Percentiles rank a stretch among this genome's conserved stretches.
Evolutionary conservation across 106 monocot species (phyloP).

Genomic region (Iris macrosiphon): DNA sequence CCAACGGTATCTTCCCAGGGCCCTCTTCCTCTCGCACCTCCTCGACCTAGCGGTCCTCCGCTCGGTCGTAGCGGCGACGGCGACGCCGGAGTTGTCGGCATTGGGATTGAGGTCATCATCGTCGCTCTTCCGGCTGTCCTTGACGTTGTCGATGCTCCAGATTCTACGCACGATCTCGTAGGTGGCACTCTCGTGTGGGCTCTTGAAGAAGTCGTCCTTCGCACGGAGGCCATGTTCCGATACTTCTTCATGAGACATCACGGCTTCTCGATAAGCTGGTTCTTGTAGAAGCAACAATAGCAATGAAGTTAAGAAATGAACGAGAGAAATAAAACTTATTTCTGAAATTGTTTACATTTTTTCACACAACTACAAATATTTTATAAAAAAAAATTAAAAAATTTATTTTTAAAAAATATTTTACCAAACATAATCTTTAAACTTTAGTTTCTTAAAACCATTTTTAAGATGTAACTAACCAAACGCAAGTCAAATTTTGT

Average conservation of each 20-base stretch:
- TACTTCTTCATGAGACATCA: conserved; percentile 96
- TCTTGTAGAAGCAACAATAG: conserved; percentile 93
- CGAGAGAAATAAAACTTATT: too few relatives aligned
- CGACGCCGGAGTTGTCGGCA: conserved; percentile 1
- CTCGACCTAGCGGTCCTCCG: neutral
- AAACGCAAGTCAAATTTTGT: too few relatives aligned
- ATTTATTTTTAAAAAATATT: too few relatives aligned
- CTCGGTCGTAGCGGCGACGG: neutral
- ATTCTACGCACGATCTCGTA: conserved; percentile 81
- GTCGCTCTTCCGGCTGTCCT: conserved; percentile 25
- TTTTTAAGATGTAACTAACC: too few relatives aligned
- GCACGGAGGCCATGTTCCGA: conserved; percentile 51
- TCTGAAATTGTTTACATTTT: too few relatives aligned
- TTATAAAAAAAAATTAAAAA: too few relatives aligned
- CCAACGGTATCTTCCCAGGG: neutral
- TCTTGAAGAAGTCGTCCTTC: conserved; percentile 53
- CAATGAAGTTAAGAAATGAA: too few relatives aligned
- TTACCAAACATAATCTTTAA: too few relatives aligned
- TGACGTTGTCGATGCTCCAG: conserved; percentile 52
- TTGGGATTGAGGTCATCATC: conserved; percentile 18
- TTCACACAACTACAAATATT: too few relatives aligned
- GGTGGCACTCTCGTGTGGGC: conserved; percentile 69
- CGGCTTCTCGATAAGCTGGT: conserved; percentile 95
- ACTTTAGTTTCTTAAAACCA: too few relatives aligned
- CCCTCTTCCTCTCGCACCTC: conserved; percentile 9